Conservation (phyloP, 495 filamentous ascomycete genomes). For the Aspergillus cristatus region DNA sequence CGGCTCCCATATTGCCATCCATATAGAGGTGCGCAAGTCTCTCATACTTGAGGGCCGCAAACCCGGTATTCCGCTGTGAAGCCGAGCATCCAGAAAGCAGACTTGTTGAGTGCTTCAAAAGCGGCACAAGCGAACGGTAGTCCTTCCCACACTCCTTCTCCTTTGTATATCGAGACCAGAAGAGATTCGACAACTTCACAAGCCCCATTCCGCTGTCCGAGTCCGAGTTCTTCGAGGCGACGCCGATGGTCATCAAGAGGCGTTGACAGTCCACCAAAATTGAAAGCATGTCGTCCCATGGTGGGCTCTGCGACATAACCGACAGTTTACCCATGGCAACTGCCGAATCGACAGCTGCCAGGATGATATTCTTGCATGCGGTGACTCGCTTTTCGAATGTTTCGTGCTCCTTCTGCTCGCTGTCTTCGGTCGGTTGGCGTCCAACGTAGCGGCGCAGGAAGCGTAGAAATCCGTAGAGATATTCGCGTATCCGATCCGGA, state of each 20-base stretch:
- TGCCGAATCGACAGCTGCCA: conserved; percentile 33
- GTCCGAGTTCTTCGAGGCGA: conserved; percentile 12
- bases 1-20: conserved; percentile 22
- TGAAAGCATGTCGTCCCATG: conserved; percentile 32
- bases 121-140: conserved; percentile 26
- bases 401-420: conserved; percentile 22
- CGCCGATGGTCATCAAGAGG: conserved; percentile 29
- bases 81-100: conserved; percentile 29
- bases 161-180: conserved; percentile 56
- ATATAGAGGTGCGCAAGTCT: conserved; percentile 39
- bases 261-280: conserved; percentile 31
- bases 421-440: conserved; percentile 19
- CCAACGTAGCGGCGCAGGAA: conserved; percentile 41
- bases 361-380: conserved; percentile 27
- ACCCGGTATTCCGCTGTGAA: conserved; percentile 35
- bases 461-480: conserved; percentile 30
- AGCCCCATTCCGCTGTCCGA: conserved; percentile 20
- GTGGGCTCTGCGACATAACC: conserved; percentile 26
- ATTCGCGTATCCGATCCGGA: conserved; percentile 24
- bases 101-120: conserved; percentile 41
- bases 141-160: conserved; percentile 33
- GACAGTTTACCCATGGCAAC: conserved; percentile 34
- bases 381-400: conserved; percentile 22
- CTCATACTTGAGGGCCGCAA: conserved; percentile 46
- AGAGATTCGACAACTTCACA: conserved; percentile 64